phyloP scores from a whole-genome alignment of 495 filamentous ascomycete genomes.

The Penicillium macrosclerotiorum region DNA sequence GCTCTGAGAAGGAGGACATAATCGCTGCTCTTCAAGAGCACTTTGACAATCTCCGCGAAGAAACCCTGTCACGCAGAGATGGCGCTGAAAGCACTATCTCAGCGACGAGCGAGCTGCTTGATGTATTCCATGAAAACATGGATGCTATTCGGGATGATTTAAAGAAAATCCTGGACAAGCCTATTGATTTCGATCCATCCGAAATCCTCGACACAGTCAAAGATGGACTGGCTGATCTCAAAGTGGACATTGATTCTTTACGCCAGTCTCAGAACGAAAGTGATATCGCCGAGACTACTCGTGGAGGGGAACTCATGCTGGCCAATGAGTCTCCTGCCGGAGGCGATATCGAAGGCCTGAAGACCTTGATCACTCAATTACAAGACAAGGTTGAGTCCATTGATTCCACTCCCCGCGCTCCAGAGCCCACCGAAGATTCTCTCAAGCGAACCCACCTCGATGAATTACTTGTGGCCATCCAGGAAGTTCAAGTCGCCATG shows the following conservation, averaged over 20 bases:
- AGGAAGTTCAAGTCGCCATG: slow-evolving; percentile 58
- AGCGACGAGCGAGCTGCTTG: slow-evolving; percentile 70
- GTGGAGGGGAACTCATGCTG: slow-evolving; percentile 57
- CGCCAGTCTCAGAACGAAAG: slow-evolving; percentile 47
- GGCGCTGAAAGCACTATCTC: slow-evolving; percentile 55
- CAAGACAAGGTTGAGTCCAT: slow-evolving; percentile 80
- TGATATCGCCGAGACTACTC: slow-evolving; percentile 39
- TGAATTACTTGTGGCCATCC: slow-evolving; percentile 54
- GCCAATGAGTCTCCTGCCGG: slow-evolving; percentile 49
- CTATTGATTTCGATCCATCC: slow-evolving; percentile 73
- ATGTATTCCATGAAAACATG: slow-evolving; percentile 80
- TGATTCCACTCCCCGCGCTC: slow-evolving; percentile 55
- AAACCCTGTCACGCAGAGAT: slow-evolving; percentile 54
- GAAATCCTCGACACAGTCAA: slow-evolving; percentile 86
- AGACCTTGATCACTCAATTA: slow-evolving; percentile 75
- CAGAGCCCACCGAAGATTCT: slow-evolving; percentile 40
- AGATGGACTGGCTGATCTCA: slow-evolving; percentile 68
- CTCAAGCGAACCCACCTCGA: slow-evolving; percentile 61
- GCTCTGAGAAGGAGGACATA: slow-evolving; percentile 48
- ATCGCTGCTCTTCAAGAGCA: slow-evolving; percentile 70
- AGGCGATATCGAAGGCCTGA: slow-evolving; percentile 79
- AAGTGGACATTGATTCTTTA: slow-evolving; percentile 74
- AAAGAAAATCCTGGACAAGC: slow-evolving; percentile 75
- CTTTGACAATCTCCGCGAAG: slow-evolving; percentile 63
- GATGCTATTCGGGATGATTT: slow-evolving; percentile 69